Evolutionary conservation across 768 basidiomycete genomes (phyloP), one percentile per base, ranked within the genome.

Genomic region (Panaeolus cyanescens): DNA sequence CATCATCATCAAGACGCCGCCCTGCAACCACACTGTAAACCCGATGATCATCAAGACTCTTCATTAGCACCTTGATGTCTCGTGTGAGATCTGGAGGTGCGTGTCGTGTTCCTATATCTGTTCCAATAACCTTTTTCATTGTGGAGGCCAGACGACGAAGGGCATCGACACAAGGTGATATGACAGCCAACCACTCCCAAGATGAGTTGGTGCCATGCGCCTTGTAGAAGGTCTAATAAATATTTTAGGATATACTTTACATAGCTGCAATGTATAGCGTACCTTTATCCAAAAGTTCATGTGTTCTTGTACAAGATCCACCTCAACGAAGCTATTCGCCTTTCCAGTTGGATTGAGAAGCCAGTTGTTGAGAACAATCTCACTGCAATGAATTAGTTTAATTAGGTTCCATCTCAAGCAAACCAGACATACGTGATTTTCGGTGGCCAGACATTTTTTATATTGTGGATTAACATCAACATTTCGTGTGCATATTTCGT

Each of bases 281-380:
- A 73, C 74, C 69, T 77, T 74, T 5, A 72, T 69, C 70, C 71
- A 74, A 55, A 65, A 75, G 59, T 76, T 77, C 40, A 71, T 31
- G 45, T 76, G 75, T 57, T 77, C 74, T 45, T 76, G 76, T 30
- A 75, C 59, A 0, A 75, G 64, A 54, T 75, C 75, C 4, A 70
- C 50, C 31, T 75, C 73, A 0, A 74, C 69, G 32, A 64, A 76
- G 1, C 63, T 50, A 34, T 71, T 67, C 0, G 64, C 58, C 1
- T 65, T 61, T 2, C 76, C 76, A 1, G 71, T 67, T 7, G 73
- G 71, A 62, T 75, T 76, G 0, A 76, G 62, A 0, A 77, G 59
- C 75, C 75, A 75, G 50, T 77, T 76, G 7, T 72, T 68, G 1
- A 74, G 32, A 0, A 72, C 63, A 20, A 71, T 62, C 0, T 59